phyloP scores from a whole-genome alignment of 2,329 filamentous ascomycete genomes.

The Neurospora sp. region DNA sequence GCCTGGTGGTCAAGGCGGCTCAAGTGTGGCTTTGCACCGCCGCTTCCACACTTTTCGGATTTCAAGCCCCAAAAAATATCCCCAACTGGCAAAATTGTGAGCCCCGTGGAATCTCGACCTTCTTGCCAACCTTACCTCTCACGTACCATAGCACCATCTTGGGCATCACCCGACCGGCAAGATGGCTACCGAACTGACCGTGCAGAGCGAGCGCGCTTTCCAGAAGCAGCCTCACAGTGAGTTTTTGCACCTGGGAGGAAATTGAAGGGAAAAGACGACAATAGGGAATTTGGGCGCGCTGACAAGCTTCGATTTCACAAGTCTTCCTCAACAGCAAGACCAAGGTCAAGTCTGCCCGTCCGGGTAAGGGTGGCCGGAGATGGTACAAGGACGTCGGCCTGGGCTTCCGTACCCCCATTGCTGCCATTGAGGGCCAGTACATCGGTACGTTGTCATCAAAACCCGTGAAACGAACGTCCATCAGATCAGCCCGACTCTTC shows the following conservation, averaged over 20 bases:
- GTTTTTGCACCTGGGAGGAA: conserved; percentile 9
- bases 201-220: conserved; percentile 99
- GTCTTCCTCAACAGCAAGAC: conserved; percentile 97
- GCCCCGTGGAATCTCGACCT: conserved; percentile 17
- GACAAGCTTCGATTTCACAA: conserved; percentile 11
- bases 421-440: conserved; percentile 96
- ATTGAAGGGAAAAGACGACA: conserved; percentile 4
- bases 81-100: conserved; percentile 19
- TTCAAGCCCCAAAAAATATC: conserved; percentile 17
- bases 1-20: background rate
- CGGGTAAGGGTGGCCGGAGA: conserved; percentile 88
- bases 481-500: background rate
- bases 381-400: conserved; percentile 98
- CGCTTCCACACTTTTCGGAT: conserved; percentile 14
- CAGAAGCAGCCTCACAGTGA: conserved; percentile 96
- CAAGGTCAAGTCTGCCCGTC: conserved; percentile 73
- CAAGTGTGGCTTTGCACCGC: conserved; percentile 10
- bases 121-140: conserved; percentile 16
- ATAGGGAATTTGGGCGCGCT: conserved; percentile 5
- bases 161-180: conserved; percentile 41
- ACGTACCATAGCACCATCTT: conserved; percentile 25
- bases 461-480: background rate
- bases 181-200: conserved; percentile 98
- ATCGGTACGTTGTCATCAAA: conserved; percentile 66
- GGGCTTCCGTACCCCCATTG: conserved; percentile 98